A percentile compares a stretch with the other conserved stretches of the same genome.
phyloP scores from a whole-genome alignment of 1,284 basidiomycete species.

The Xerocomus minutiporus region DNA sequence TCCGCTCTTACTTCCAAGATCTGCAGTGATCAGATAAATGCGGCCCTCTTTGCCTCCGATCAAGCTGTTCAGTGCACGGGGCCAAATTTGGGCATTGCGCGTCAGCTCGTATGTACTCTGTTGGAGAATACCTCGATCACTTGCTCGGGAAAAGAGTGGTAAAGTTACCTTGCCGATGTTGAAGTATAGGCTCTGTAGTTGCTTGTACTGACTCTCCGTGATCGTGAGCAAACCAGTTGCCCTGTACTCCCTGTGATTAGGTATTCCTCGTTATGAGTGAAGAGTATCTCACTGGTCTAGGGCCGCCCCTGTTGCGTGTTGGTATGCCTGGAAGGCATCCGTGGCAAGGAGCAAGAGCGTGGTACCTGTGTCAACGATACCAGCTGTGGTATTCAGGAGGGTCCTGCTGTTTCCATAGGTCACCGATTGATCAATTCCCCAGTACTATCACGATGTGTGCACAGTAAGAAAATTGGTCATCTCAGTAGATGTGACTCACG shows the following conservation, averaged over 20 bases:
- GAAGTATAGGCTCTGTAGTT: constrained; percentile 55
- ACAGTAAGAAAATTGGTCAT: constrained; percentile 7
- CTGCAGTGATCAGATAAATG: constrained; percentile 30
- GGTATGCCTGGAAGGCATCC: constrained; percentile 46
- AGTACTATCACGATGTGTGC: constrained; percentile 20
- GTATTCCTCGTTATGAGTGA: not conserved
- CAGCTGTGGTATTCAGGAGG: constrained; percentile 23
- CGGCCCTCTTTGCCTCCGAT: constrained; percentile 31
- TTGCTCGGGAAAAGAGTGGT: not conserved
- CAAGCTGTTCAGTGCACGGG: constrained; percentile 38
- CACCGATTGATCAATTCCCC: constrained; percentile 32
- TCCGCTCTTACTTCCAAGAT: constrained; percentile 36
- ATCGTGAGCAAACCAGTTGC: constrained; percentile 55
- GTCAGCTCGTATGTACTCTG: constrained; percentile 40
- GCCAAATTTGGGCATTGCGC: constrained; percentile 48
- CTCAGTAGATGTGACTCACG: constrained; percentile 15
- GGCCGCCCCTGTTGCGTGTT: constrained; percentile 41
- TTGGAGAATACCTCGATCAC: constrained; percentile 3
- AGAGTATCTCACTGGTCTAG: constrained; percentile 37
- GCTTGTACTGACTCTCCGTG: constrained; percentile 45
- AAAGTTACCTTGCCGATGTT: constrained; percentile 40
- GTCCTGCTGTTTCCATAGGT: constrained; percentile 18
- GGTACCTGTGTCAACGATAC: constrained; percentile 35
- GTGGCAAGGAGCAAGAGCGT: constrained; percentile 31
- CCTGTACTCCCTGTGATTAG: constrained; percentile 8